Evolutionary conservation across 805 yeast species (phyloP).

Genomic region (Saturnispora serradocipensis): DNA sequence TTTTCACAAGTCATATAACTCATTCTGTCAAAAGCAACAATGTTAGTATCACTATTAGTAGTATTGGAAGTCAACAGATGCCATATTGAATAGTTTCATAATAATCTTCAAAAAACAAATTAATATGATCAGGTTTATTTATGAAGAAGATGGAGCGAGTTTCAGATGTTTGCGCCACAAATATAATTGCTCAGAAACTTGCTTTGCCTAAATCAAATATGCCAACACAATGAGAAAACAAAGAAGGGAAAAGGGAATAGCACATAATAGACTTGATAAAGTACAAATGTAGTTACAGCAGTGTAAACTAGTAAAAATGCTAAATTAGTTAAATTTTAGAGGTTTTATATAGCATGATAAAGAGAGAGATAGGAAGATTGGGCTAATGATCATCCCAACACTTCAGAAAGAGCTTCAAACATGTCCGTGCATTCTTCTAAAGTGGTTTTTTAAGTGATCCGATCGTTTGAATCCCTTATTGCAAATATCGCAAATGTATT

Average conservation of each 20-base stretch:
- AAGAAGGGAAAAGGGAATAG: too few relatives aligned
- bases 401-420: background rate
- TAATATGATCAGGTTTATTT: background rate
- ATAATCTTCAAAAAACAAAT: background rate
- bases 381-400: background rate
- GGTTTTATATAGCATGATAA: background rate
- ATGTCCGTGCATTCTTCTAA: constrained; percentile 31
- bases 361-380: background rate
- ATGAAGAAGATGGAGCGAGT: background rate
- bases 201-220: too few relatives aligned
- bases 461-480: constrained; percentile 55
- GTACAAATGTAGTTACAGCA: too few relatives aligned
- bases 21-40: background rate
- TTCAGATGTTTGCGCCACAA: background rate
- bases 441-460: constrained; percentile 59
- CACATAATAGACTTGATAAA: too few relatives aligned
- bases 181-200: background rate
- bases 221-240: too few relatives aligned
- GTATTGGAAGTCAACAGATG: background rate
- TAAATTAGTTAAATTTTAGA: background rate
- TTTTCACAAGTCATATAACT: constrained; percentile 4
- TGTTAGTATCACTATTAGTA: background rate
- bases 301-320: too few relatives aligned
- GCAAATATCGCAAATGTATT: constrained; percentile 48
- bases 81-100: background rate